Evolutionary conservation across 805 yeast species (phyloP).

Genomic region (Saccharomycopsis sp.): DNA sequence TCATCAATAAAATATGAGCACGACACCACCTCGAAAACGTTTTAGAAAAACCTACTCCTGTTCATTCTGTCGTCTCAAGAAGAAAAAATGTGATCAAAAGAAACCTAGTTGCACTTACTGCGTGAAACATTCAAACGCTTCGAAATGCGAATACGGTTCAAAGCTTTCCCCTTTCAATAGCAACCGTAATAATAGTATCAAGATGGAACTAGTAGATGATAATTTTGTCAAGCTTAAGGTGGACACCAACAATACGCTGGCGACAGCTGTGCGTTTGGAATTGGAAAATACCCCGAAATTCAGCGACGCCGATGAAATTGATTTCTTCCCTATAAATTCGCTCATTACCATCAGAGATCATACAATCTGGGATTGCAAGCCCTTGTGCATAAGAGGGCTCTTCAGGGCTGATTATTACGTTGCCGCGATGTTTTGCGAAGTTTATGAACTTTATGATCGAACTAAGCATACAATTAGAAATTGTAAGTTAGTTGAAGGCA

Average conservation of each 20-base stretch:
- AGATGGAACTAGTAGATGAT: background rate
- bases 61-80: slow-evolving; percentile 12
- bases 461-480: background rate
- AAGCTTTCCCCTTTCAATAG: no score
- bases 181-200: no score
- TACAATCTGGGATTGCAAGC: background rate
- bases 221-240: background rate
- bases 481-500: no score
- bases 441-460: background rate
- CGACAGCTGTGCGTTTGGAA: background rate
- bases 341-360: background rate
- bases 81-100: slow-evolving; percentile 16
- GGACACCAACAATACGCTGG: background rate
- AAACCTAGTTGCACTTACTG: slow-evolving; percentile 7
- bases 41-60: slow-evolving; percentile 14
- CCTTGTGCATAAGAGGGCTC: background rate
- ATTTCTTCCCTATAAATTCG: background rate
- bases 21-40: background rate
- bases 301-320: background rate
- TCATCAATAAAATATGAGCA: no score
- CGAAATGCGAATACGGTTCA: slow-evolving; percentile 3
- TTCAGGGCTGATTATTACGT: background rate
- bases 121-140: background rate
- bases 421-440: background rate
- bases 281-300: background rate